phyloP scores from a whole-genome alignment of 176 grass and related monocot species.

The Lolium perenne region DNA sequence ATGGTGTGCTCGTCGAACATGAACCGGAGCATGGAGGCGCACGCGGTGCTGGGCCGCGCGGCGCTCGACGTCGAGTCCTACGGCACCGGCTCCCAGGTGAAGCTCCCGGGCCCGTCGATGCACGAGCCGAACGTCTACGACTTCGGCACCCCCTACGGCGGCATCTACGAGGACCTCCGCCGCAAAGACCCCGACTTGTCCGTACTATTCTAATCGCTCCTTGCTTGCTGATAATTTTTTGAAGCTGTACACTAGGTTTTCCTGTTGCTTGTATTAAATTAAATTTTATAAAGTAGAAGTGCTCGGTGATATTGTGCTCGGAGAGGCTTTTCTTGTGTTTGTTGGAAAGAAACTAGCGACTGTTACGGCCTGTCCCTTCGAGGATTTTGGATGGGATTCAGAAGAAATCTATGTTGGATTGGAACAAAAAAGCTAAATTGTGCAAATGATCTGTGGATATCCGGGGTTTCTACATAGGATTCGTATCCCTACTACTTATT shows the following conservation, averaged over 20 bases:
- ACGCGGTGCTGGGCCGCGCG: slow-evolving; percentile 75
- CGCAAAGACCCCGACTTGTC: slow-evolving; percentile 92
- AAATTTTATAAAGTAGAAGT: no score
- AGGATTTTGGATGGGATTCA: not conserved
- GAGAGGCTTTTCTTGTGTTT: not conserved
- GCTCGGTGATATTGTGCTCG: not conserved
- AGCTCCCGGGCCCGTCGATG: slow-evolving; percentile 83
- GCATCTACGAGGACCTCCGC: slow-evolving; percentile 87
- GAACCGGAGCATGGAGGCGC: slow-evolving; percentile 98
- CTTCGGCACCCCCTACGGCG: slow-evolving; percentile 82
- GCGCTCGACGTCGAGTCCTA: slow-evolving; percentile 87
- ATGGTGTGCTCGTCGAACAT: slow-evolving; percentile 99
- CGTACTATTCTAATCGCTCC: not conserved
- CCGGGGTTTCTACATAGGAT: not conserved
- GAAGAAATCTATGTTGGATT: not conserved
- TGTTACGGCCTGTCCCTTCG: not conserved
- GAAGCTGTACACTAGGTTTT: no score
- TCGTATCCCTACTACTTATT: not conserved
- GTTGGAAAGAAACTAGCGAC: not conserved
- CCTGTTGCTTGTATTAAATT: no score
- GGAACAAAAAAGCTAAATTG: not conserved
- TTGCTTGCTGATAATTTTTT: not conserved
- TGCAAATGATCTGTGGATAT: not conserved
- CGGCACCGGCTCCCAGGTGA: slow-evolving; percentile 86
- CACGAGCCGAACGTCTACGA: slow-evolving; percentile 95